phyloP scores from a whole-genome alignment of 108 stramenopile genomes.

The Asterionellopsis glacialis region DNA sequence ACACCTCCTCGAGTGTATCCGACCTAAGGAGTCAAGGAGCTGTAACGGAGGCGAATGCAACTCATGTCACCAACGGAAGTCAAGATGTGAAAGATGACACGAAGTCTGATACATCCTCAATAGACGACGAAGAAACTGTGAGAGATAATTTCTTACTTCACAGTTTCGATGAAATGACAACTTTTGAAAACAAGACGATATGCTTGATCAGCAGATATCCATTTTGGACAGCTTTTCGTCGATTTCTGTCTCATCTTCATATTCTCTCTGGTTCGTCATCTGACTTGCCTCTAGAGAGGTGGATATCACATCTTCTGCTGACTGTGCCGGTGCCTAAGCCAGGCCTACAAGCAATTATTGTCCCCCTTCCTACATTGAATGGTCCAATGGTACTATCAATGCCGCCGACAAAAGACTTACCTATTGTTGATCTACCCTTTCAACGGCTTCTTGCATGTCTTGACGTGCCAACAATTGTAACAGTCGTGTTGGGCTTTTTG shows the following conservation, averaged over 20 bases:
- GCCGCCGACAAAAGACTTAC: slow-evolving; percentile 78
- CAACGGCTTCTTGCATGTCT: slow-evolving; percentile 68
- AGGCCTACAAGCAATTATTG: slow-evolving; percentile 66
- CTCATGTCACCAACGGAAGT: slow-evolving; percentile 1
- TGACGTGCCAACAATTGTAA: slow-evolving; percentile 81
- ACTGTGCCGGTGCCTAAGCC: slow-evolving; percentile 78
- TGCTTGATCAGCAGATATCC: slow-evolving; percentile 78
- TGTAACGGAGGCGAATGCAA: neutral
- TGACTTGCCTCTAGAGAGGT: slow-evolving; percentile 72
- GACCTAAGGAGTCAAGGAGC: neutral
- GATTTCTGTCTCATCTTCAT: slow-evolving; percentile 79
- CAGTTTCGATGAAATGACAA: slow-evolving; percentile 73
- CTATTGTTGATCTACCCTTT: slow-evolving; percentile 61
- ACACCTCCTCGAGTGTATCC: neutral
- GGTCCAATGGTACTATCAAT: slow-evolving; percentile 69
- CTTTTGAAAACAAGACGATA: slow-evolving; percentile 86
- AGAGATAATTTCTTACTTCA: slow-evolving; percentile 36
- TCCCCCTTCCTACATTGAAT: slow-evolving; percentile 70
- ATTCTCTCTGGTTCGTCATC: slow-evolving; percentile 67
- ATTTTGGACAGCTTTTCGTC: slow-evolving; percentile 84
- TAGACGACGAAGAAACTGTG: slow-evolving; percentile 3
- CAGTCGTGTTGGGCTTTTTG: slow-evolving; percentile 74
- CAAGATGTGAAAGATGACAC: slow-evolving; percentile 2
- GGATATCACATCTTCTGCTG: slow-evolving; percentile 77
- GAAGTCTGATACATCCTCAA: neutral